A percentile compares a stretch with the other conserved stretches of the same genome.
These are phyloP conservation scores for Agaricales sp. DNA, from an alignment of 1,284 basidiomycete species.

Conservation along the genomic window DNA sequence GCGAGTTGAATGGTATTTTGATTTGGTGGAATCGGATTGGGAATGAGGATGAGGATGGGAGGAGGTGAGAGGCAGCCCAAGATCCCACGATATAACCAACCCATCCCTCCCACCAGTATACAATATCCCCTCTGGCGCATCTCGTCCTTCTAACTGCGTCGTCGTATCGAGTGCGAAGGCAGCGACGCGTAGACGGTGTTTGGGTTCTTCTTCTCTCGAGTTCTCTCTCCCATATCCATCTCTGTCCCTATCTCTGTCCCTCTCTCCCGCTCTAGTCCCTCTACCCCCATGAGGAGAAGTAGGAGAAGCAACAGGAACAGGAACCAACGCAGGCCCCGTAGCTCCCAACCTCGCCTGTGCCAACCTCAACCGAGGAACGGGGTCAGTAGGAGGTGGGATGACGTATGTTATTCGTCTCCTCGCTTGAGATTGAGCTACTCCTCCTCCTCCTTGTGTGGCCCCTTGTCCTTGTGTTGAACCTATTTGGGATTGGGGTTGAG, in stretches of 20 bases:
- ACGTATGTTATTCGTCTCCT: conserved; percentile 78
- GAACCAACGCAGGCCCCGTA: conserved; percentile 56
- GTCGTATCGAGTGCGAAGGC: conserved; percentile 81
- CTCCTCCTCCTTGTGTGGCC: too few species aligned
- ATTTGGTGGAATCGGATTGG: too few species aligned
- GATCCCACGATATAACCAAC: conserved; percentile 85
- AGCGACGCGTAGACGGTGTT: conserved; percentile 81
- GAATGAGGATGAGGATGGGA: too few species aligned
- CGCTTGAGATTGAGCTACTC: too few species aligned
- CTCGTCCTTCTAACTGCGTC: conserved; percentile 56
- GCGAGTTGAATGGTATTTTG: too few species aligned
- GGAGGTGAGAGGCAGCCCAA: conserved; percentile 52
- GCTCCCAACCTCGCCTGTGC: conserved; percentile 59
- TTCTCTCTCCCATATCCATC: conserved; percentile 5
- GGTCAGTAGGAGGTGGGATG: conserved; percentile 60
- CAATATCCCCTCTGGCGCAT: conserved; percentile 77
- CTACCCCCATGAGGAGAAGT: too few species aligned
- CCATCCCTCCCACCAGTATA: conserved; percentile 94
- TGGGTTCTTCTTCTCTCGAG: conserved; percentile 36
- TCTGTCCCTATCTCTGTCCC: neutral
- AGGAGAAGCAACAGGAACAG: too few species aligned
- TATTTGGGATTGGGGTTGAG: too few species aligned
- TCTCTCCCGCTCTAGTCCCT: conserved; percentile 1
- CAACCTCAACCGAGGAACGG: conserved; percentile 59
- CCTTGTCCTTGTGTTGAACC: too few species aligned